Base-by-base conservation (phyloP, 441 rosid genomes). In the Caryocar brasiliense region DNA sequence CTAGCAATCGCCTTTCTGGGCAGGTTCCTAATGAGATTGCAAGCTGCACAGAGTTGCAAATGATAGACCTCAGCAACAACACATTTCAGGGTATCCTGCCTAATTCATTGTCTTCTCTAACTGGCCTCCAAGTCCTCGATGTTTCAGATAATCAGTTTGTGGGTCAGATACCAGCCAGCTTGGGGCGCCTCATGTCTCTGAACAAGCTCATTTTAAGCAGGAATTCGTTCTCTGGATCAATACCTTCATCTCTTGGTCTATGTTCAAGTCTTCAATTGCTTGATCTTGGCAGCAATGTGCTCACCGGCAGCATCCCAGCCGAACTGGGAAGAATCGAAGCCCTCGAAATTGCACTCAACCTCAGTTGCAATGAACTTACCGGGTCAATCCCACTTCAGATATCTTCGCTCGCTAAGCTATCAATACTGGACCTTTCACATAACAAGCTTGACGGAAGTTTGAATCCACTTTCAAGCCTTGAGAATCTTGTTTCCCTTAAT, bases 1-100 rank as follows among this genome's bases (percentile, higher is more conserved):
- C 96, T 1, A 67, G 80, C 54, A 92, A 92, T 64, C 73, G 77
- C 27, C 69, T 92, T 47, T 67, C 81, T 0, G 94, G 96, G n/a
- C 28, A 59, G 6, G 60, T 87, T 5, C 95, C 96, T 1, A 70
- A 73, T 63, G 94, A 87, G 72, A 79, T 92, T 20, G 84, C 82
- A 40, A 75, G 71, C 50, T 87, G 91, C 73, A 54, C 67, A 0
- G 83, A 77, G 68, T 56, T 87, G 63, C 98, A 87, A 54, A 83
- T 87, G 96, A 72, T 85, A 49, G 85, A 92, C 66, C 71, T 92
- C 5, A 87, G 95, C 70, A 80, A 82, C 58, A 92, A 92, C 71
- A 66, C 64, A 29, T 56, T 87, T n/a, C 67, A 64, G 48, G 91
- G 96, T 46, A 67, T 76, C 45, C 62, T 92, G 47, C 77, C 95